phyloP scores from a whole-genome alignment of 2,329 filamentous ascomycete genomes.

The Cercospora sojina region DNA sequence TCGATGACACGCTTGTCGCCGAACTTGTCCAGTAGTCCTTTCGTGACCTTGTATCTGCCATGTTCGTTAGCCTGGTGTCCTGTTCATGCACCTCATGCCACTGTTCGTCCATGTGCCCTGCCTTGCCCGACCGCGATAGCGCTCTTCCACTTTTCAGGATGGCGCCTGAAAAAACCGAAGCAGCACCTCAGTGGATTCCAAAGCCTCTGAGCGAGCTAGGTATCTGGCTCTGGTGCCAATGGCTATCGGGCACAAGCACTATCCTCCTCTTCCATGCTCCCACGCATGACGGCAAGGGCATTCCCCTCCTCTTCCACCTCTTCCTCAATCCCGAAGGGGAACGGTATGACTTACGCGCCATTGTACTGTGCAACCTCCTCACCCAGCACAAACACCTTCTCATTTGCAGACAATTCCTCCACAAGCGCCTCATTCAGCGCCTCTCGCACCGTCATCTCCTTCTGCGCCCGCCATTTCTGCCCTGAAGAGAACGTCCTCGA shows the following conservation, averaged over 20 bases:
- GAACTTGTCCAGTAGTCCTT: constrained; percentile 94
- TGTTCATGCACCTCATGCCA: neutral
- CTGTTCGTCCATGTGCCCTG: neutral
- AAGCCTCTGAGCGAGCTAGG: neutral
- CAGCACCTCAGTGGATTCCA: neutral
- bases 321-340: neutral
- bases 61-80: constrained; percentile 40
- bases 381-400: constrained; percentile 92
- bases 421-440: constrained; percentile 96
- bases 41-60: constrained; percentile 91
- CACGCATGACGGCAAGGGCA: neutral
- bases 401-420: constrained; percentile 91
- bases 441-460: constrained; percentile 96
- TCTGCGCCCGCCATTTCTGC: constrained; percentile 46
- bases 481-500: constrained; percentile 61
- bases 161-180: neutral
- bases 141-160: neutral
- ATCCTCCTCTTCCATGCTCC: neutral
- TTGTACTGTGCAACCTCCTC: constrained; percentile 99
- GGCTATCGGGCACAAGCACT: neutral
- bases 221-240: neutral
- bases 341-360: constrained; percentile 64
- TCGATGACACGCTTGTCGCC: constrained; percentile 97
- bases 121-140: neutral
- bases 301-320: neutral